Base-by-base conservation (phyloP, 208 protist species). In the Trypanosoma scelopori region DNA sequence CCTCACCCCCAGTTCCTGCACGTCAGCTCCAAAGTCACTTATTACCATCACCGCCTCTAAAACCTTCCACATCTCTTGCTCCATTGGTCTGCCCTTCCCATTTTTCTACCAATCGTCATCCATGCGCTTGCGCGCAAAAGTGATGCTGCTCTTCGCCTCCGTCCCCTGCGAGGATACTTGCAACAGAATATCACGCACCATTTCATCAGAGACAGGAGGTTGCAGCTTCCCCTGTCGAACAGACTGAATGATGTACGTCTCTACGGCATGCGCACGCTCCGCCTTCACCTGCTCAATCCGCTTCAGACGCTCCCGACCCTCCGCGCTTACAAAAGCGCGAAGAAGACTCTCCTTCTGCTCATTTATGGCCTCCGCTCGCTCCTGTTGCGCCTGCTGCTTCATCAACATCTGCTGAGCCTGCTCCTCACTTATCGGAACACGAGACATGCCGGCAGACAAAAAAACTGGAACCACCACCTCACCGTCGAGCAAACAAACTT, bases 261-360 rank as follows among this genome's bases (percentile, higher is more conserved):
- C 87, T 7, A 95, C 88, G 0, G 83, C 78, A 28, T 89, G 69
- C 16, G 92, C 84, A 20, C 89, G 86, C 52, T 95, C 89, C 13
- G 82, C 62, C 74, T 94, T 92, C 56, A 97, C 92, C 62, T 93
- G 87, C 48, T 71, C 85, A 49, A 97, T 91, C 30, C 92, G 89
- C 69, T 91, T 91, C 45, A 97, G 73, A 3, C 92, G 87, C 69
- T 97, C 89, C 16, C 92, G 83, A 16, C 88, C 92, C 69, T 97
- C 90, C 0, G 84, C 81, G 43, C 74, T 85, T 20, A 95, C 83
- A 50, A 92, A 92, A 4, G 90, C 86, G 12, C 92, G 85, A 25
- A 97, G 64, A 55, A 92, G 85, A 49, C 87, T 87, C 23, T 93
- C 90, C 76, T 90, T 92, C 75, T 97, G 92, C 77, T 97, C 89